phyloP scores from a whole-genome alignment of 306 rosid genomes.

The Prunus persica region DNA sequence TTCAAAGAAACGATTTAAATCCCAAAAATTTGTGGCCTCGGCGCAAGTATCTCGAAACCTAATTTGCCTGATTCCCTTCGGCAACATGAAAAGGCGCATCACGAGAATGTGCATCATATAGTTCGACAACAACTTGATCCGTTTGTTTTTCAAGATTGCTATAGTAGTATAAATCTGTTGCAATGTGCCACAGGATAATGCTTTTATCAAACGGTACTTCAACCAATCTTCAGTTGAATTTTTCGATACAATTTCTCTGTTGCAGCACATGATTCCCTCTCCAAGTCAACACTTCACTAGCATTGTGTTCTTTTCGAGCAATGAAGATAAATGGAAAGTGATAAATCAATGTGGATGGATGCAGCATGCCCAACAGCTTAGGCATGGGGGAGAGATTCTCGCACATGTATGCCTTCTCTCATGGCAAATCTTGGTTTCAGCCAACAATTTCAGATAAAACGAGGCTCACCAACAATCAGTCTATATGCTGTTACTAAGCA shows the following conservation, averaged over 20 bases:
- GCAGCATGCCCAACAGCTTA: conserved; percentile 5
- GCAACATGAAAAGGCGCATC: too few species aligned
- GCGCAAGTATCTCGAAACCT: too few species aligned
- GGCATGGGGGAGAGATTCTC: conserved; percentile 6
- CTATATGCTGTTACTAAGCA: too few species aligned
- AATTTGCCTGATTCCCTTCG: too few species aligned
- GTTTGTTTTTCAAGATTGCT: neutral
- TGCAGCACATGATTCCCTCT: conserved; percentile 49
- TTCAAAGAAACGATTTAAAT: too few species aligned
- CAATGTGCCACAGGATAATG: conserved; percentile 67
- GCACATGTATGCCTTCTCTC: conserved; percentile 10
- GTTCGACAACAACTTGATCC: neutral
- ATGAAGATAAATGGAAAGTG: neutral
- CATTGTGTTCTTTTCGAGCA: conserved; percentile 8
- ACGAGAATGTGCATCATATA: too few species aligned
- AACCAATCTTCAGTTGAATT: conserved; percentile 32
- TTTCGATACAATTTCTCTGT: conserved; percentile 31
- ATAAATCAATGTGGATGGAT: neutral
- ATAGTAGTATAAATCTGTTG: conserved; percentile 57
- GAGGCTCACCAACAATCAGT: neutral
- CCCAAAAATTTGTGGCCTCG: too few species aligned
- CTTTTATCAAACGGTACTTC: conserved; percentile 57
- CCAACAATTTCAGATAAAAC: neutral
- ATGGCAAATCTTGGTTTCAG: neutral
- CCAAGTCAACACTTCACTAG: conserved; percentile 34